Percentiles rank a stretch among this genome's conserved stretches.
phyloP scores from a whole-genome alignment of 495 filamentous ascomycete genomes.

The Tuber brumale region DNA sequence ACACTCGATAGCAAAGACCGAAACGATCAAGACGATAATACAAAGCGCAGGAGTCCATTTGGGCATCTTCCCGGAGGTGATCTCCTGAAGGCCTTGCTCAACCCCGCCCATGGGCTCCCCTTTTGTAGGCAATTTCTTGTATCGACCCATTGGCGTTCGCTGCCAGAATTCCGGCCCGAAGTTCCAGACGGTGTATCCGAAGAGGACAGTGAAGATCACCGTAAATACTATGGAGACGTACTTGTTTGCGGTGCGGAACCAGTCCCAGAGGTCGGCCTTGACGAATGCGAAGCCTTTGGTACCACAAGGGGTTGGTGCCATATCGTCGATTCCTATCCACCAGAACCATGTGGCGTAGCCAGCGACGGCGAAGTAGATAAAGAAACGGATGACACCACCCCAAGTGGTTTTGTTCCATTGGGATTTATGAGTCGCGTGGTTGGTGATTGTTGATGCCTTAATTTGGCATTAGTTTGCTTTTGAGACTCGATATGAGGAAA shows the following conservation, averaged over 20 bases:
- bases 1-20: conserved; percentile 19
- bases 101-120: background rate
- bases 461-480: background rate
- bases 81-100: background rate
- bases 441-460: conserved; percentile 35
- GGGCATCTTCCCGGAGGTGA: conserved; percentile 10
- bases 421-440: conserved; percentile 31
- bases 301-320: conserved; percentile 16
- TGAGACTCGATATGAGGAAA: background rate
- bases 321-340: conserved; percentile 22
- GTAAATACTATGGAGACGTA: conserved; percentile 14
- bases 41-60: conserved; percentile 32
- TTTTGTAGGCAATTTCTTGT: background rate
- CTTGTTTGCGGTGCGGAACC: conserved; percentile 36
- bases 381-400: conserved; percentile 37
- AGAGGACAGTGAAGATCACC: conserved; percentile 28
- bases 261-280: conserved; percentile 12
- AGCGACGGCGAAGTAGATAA: conserved; percentile 34
- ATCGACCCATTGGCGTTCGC: background rate
- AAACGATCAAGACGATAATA: conserved; percentile 19
- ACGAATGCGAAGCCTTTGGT: conserved; percentile 24
- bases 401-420: conserved; percentile 31
- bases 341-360: conserved; percentile 34
- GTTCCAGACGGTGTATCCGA: conserved; percentile 30
- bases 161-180: conserved; percentile 18